Evolutionary conservation across 441 rosid species (phyloP).

Genomic region (Adansonia rubrostipa): DNA sequence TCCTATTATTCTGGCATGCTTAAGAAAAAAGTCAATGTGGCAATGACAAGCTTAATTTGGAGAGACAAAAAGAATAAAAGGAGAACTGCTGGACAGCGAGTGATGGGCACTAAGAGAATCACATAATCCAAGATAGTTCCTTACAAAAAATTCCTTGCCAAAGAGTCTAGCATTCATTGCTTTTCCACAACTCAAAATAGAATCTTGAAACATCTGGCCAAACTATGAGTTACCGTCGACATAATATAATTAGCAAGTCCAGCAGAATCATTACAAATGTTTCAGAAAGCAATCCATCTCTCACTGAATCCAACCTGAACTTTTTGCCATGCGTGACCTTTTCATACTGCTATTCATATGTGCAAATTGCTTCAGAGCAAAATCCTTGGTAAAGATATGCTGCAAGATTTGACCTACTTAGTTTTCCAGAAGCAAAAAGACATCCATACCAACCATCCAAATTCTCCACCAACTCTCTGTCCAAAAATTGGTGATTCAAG

Average conservation of each 20-base stretch:
- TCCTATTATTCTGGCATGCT: background rate
- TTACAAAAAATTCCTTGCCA: background rate
- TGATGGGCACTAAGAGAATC: background rate
- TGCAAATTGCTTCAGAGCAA: constrained; percentile 17
- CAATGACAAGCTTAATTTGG: constrained; percentile 16
- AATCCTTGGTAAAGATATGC: background rate
- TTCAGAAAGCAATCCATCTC: background rate
- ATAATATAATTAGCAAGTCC: background rate
- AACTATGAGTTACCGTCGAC: background rate
- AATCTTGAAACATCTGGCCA: background rate
- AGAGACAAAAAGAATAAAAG: background rate
- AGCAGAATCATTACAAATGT: background rate
- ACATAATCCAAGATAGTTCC: background rate
- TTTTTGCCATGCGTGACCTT: background rate
- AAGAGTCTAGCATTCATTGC: background rate
- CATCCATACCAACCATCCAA: background rate
- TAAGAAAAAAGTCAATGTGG: background rate
- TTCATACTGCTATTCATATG: background rate
- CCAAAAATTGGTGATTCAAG: background rate
- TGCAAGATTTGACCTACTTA: background rate
- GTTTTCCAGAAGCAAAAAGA: constrained; percentile 3
- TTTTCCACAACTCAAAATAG: background rate
- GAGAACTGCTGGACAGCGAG: background rate
- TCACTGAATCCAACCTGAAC: background rate
- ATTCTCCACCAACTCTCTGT: background rate